Percentiles rank a stretch among this genome's conserved stretches.
Evolutionary conservation across 768 basidiomycete genomes (phyloP).

Genomic region (Termitomyces sp.): DNA sequence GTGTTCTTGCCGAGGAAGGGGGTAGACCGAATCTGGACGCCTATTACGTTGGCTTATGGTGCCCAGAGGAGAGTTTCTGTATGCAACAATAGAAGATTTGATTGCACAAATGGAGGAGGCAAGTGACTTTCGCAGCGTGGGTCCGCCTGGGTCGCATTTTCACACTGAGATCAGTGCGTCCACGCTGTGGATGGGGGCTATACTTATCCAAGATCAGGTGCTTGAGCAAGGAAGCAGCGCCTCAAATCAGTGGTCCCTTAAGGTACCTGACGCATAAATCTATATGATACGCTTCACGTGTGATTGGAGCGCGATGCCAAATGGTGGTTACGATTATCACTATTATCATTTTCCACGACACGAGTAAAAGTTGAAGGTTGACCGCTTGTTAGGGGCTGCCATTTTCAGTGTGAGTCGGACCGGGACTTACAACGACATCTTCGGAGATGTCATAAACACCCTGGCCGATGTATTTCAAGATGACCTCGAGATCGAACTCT

Average conservation of each 20-base stretch:
- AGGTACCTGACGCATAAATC: conserved; percentile 7
- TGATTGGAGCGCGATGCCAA: conserved; percentile 2
- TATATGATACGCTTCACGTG: conserved; percentile 1
- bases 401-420: background rate
- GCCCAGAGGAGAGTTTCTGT: conserved; percentile 1
- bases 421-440: background rate
- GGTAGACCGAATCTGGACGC: conserved; percentile 12
- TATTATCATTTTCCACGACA: background rate
- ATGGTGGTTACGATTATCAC: background rate
- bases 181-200: conserved; percentile 6
- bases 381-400: background rate
- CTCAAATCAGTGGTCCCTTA: conserved; percentile 8
- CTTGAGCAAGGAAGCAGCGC: background rate
- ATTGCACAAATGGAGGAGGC: conserved; percentile 16
- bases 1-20: conserved; percentile 16
- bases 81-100: background rate
- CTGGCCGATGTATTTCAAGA: background rate
- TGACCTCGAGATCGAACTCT: background rate
- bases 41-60: conserved; percentile 18
- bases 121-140: conserved; percentile 1
- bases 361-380: background rate
- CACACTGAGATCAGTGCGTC: conserved; percentile 8
- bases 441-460: background rate
- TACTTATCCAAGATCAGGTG: conserved; percentile 3
- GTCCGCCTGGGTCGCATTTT: conserved; percentile 11